These are phyloP conservation scores for Galerina marginata DNA, from an alignment of 768 basidiomycete genomes.

Conservation along the genomic window DNA sequence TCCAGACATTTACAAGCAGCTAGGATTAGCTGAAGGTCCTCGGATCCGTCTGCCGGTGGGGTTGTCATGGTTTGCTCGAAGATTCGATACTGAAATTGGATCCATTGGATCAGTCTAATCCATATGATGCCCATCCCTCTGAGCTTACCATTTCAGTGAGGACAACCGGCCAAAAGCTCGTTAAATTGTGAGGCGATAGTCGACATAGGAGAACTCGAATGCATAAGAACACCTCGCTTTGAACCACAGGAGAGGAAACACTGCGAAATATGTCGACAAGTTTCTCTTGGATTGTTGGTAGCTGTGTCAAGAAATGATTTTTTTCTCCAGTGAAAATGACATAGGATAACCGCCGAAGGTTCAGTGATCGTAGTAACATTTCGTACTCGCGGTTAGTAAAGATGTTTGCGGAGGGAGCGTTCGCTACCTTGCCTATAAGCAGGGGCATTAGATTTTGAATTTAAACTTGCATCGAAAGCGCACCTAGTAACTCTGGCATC, in stretches of 20 bases:
- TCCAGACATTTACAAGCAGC: conserved; percentile 95
- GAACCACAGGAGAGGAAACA: conserved; percentile 80
- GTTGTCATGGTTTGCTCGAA: conserved; percentile 81
- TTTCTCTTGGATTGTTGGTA: conserved; percentile 96
- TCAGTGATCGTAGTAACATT: conserved; percentile 84
- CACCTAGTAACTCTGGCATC: conserved; percentile 84
- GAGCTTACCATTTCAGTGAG: conserved; percentile 83
- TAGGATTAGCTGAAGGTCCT: conserved; percentile 81
- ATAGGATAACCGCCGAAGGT: conserved; percentile 86
- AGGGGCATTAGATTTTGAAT: conserved; percentile 31
- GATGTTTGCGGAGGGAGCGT: conserved; percentile 91
- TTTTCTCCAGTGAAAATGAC: conserved; percentile 87
- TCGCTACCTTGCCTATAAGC: conserved; percentile 70
- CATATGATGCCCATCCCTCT: not conserved
- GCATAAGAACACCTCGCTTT: conserved; percentile 94
- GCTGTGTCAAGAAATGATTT: conserved; percentile 87
- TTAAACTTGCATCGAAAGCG: conserved; percentile 29
- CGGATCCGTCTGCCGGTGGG: conserved; percentile 81
- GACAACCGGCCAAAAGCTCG: conserved; percentile 96
- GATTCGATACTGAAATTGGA: conserved; percentile 71
- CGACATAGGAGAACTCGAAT: conserved; percentile 91
- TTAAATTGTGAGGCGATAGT: conserved; percentile 87
- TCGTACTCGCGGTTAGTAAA: conserved; percentile 96
- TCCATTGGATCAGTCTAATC: not conserved
- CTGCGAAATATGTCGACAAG: conserved; percentile 90